Conservation (phyloP, 1,139 yeast genomes). For the Protomyces pachydermus region DNA sequence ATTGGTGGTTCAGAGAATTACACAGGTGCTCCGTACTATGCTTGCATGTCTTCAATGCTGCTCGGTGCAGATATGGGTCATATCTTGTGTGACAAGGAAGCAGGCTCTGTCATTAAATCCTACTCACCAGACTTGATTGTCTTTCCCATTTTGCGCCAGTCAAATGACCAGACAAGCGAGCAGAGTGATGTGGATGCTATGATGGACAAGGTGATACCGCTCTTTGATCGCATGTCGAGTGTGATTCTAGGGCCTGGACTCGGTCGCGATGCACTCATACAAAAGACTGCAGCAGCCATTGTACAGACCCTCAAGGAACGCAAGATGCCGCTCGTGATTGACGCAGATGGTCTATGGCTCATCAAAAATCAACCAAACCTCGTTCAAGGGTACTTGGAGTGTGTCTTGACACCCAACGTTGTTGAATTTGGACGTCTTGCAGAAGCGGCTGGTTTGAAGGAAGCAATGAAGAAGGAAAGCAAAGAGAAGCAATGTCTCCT, state of each 20-base stretch:
- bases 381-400: constrained; percentile 50
- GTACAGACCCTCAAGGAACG: constrained; percentile 53
- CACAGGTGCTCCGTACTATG: constrained; percentile 94
- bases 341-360: constrained; percentile 79
- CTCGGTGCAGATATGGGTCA: constrained; percentile 89
- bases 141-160: constrained; percentile 68
- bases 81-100: constrained; percentile 70
- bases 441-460: constrained; percentile 46
- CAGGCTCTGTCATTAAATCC: constrained; percentile 74
- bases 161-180: constrained; percentile 22
- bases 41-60: constrained; percentile 42
- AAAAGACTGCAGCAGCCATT: constrained; percentile 54
- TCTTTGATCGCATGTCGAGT: constrained; percentile 67
- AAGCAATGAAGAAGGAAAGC: constrained; percentile 34
- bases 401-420: constrained; percentile 82
- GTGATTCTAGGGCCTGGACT: constrained; percentile 91
- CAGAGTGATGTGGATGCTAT: constrained; percentile 32
- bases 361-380: constrained; percentile 55
- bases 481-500: constrained; percentile 35
- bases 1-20: constrained; percentile 94
- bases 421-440: constrained; percentile 72
- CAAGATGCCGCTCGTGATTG: constrained; percentile 65
- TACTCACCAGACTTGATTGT: constrained; percentile 95
- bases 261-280: constrained; percentile 73
- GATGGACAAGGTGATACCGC: constrained; percentile 53